phyloP scores from a whole-genome alignment of 495 filamentous ascomycete genomes.

The Hyaloscypha hepaticicola region DNA sequence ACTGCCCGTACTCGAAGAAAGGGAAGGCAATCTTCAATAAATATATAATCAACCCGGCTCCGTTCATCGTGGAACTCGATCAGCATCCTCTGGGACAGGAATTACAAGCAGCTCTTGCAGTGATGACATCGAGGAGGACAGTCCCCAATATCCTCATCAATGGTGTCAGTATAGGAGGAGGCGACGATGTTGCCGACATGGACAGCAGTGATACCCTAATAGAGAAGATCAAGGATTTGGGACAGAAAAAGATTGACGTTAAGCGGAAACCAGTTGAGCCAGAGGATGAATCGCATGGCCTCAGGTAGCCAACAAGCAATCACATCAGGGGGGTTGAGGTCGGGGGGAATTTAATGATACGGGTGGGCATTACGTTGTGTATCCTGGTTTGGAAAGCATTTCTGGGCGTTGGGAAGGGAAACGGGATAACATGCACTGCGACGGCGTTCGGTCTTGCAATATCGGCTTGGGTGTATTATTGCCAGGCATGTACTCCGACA shows the following conservation, averaged over 20 bases:
- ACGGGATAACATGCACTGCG: not conserved
- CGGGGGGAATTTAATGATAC: not conserved
- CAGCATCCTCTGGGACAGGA: constrained; percentile 68
- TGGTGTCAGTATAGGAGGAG: constrained; percentile 85
- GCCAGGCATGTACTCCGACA: not conserved
- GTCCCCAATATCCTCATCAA: constrained; percentile 91
- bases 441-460: constrained; percentile 7
- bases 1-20: constrained; percentile 78
- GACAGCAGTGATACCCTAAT: constrained; percentile 66
- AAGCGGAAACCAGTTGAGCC: constrained; percentile 9
- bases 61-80: constrained; percentile 90
- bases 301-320: constrained; percentile 24
- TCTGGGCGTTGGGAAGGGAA: constrained; percentile 5
- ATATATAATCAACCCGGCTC: constrained; percentile 78
- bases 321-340: no score
- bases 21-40: constrained; percentile 80
- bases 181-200: constrained; percentile 78
- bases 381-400: constrained; percentile 6
- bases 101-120: constrained; percentile 66
- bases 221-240: constrained; percentile 70
- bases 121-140: constrained; percentile 75
- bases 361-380: not conserved
- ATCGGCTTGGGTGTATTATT: not conserved
- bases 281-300: constrained; percentile 13
- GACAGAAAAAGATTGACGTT: constrained; percentile 60